Percentiles rank a stretch among this genome's conserved stretches.
These are phyloP conservation scores for Edaphochlamys debaryana DNA, from an alignment of 139 green algal species.

Conservation along the genomic window DNA sequence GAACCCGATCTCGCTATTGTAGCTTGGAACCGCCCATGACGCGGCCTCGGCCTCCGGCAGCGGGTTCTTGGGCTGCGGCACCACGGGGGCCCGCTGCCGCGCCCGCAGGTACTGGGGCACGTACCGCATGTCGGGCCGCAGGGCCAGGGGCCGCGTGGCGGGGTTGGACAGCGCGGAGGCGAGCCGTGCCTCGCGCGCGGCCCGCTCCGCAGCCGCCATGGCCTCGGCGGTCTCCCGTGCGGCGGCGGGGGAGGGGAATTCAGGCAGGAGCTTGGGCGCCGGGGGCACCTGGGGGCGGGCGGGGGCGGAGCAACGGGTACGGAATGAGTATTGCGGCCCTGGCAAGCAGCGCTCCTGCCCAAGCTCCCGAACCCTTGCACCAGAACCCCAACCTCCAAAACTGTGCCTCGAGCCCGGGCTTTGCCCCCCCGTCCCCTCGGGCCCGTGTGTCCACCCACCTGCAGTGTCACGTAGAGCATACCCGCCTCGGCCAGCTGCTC, in stretches of 20 bases:
- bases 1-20: constrained; percentile 30
- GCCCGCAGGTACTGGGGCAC: constrained; percentile 32
- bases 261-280: constrained; percentile 34
- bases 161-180: not conserved
- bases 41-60: not conserved
- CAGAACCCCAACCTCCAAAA: no score
- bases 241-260: constrained; percentile 19
- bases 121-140: constrained; percentile 33
- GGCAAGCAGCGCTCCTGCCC: no score
- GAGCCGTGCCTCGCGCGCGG: constrained; percentile 6
- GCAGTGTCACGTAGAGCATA: constrained; percentile 23
- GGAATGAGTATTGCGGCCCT: no score
- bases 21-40: constrained; percentile 34
- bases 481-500: not conserved
- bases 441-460: no score
- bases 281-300: constrained; percentile 27
- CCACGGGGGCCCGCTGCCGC: constrained; percentile 17
- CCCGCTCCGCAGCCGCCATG: not conserved
- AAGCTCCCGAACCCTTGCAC: no score
- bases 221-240: constrained; percentile 10
- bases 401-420: no score
- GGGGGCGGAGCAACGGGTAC: no score
- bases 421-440: no score
- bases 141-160: not conserved
- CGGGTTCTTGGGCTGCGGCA: not conserved